These are phyloP conservation scores for Saccharomyces pastorianus DNA, from an alignment of 1,139 yeast genomes.

Conservation along the genomic window DNA sequence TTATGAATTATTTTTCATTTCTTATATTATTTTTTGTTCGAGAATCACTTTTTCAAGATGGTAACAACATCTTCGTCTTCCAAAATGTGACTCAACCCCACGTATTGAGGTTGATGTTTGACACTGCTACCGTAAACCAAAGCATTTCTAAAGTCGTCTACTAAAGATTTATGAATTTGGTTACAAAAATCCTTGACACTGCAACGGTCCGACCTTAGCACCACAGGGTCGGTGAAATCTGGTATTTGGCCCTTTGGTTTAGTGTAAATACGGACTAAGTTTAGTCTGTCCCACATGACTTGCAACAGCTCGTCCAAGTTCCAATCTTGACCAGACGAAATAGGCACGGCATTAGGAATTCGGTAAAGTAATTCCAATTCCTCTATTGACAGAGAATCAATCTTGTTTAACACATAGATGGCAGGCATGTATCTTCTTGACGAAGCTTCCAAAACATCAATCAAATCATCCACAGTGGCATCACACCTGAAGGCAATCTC, in stretches of 20 bases:
- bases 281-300: conserved; percentile 87
- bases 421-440: conserved; percentile 93
- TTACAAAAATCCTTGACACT: conserved; percentile 94
- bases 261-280: conserved; percentile 89
- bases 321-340: conserved; percentile 94
- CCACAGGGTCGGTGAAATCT: conserved; percentile 92
- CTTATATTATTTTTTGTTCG: not conserved
- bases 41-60: conserved; percentile 60
- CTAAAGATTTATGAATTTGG: conserved; percentile 88
- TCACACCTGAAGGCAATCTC: conserved; percentile 94
- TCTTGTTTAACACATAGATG: conserved; percentile 85
- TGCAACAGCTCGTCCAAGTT: conserved; percentile 89
- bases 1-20: not conserved
- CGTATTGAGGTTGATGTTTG: conserved; percentile 96
- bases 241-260: conserved; percentile 94
- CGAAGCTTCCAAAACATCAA: conserved; percentile 86
- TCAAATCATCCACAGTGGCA: conserved; percentile 92
- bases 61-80: conserved; percentile 97
- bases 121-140: conserved; percentile 87
- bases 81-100: conserved; percentile 72
- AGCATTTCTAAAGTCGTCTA: conserved; percentile 87
- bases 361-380: conserved; percentile 83
- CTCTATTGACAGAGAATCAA: conserved; percentile 88
- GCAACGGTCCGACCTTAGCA: conserved; percentile 70
- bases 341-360: conserved; percentile 95